phyloP scores from a whole-genome alignment of 2,329 filamentous ascomycete species.

The Mycogone perniciosa region DNA sequence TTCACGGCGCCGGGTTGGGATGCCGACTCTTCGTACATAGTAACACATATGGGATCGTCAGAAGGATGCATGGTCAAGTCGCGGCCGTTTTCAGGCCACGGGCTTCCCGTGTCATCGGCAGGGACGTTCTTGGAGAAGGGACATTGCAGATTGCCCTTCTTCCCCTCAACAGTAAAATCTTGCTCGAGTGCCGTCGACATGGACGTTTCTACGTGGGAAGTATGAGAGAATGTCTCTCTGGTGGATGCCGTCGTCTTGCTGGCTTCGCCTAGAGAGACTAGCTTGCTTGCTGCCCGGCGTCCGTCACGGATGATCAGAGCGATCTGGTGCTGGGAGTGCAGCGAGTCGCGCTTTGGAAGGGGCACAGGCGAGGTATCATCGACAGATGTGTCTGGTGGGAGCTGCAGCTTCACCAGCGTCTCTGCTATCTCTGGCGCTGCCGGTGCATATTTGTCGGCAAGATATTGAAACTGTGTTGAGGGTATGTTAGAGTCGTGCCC shows the following conservation, averaged over 20 bases:
- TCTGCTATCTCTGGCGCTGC: conserved; percentile 60
- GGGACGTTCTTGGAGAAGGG: conserved; percentile 56
- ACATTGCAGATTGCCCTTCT: conserved; percentile 71
- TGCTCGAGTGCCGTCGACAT: conserved; percentile 67
- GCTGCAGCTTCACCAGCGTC: conserved; percentile 59
- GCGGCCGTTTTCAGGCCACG: conserved; percentile 21
- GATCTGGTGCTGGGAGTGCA: conserved; percentile 44
- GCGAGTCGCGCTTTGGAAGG: conserved; percentile 42
- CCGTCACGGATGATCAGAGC: conserved; percentile 60
- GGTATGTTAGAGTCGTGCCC: background rate
- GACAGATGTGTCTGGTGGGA: conserved; percentile 47
- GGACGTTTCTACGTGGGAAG: conserved; percentile 44
- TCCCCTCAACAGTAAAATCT: conserved; percentile 84
- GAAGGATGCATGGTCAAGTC: conserved; percentile 44
- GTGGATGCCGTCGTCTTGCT: conserved; percentile 48
- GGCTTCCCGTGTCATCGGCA: conserved; percentile 19
- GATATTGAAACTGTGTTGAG: conserved; percentile 51
- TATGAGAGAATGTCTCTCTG: conserved; percentile 40
- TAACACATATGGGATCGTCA: conserved; percentile 56
- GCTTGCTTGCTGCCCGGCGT: conserved; percentile 49
- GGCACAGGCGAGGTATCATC: conserved; percentile 47
- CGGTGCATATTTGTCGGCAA: conserved; percentile 63
- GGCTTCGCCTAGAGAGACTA: conserved; percentile 42
- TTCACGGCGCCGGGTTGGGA: conserved; percentile 46
- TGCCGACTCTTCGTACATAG: conserved; percentile 54